Base-by-base conservation (phyloP, 208 protist species). In the Trypanosoma cruzi region DNA sequence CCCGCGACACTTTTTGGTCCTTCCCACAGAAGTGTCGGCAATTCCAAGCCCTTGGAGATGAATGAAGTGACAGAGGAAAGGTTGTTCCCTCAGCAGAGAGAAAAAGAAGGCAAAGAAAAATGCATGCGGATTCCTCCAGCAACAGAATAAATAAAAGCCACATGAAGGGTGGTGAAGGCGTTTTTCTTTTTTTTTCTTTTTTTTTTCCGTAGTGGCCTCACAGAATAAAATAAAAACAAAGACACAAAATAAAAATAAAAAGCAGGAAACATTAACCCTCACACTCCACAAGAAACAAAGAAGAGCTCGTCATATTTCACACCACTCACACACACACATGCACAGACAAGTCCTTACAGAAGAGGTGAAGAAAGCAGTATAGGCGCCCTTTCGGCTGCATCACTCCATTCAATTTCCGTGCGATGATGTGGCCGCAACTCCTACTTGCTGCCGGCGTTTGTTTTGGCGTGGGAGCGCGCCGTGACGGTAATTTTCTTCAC, bases 401-500 rank as follows among this genome's bases (percentile, higher is more conserved):
- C 36, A 40, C 6, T 13, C 36, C 36, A 10, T 40, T 40, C 36
- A 40, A 20, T 49, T 20, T 6, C 44, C 22, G 40, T 31, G 7
- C 32, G 11, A n/a, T n/a, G n/a, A n/a, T n/a, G n/a, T n/a, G n/a
- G n/a, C n/a, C n/a, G n/a, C n/a, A n/a, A 20, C 13, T 32, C 58
- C 77, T 86, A 86, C 84, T 93, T 89, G 71, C 82, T 61, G 62
- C 82, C 80, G 53, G 90, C 81, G 79, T 93, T 93, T 59, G 81
- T 93, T 79, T 88, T 87, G 75, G 88, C 88, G 82, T 96, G 90
- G 6, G 75, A 83, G 74, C 88, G 87, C 28, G 88, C 84, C 28
- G 86, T 90, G 68, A 97, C 86, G 62, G 80, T 84, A 69, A 95
- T 87, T 85, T 96, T 93, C 85, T 94, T 93, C 67, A 97, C 89